A percentile compares a stretch with the other conserved stretches of the same genome.
Evolutionary conservation across 805 yeast species (phyloP).

Genomic region (Barnettozyma sucrosica): DNA sequence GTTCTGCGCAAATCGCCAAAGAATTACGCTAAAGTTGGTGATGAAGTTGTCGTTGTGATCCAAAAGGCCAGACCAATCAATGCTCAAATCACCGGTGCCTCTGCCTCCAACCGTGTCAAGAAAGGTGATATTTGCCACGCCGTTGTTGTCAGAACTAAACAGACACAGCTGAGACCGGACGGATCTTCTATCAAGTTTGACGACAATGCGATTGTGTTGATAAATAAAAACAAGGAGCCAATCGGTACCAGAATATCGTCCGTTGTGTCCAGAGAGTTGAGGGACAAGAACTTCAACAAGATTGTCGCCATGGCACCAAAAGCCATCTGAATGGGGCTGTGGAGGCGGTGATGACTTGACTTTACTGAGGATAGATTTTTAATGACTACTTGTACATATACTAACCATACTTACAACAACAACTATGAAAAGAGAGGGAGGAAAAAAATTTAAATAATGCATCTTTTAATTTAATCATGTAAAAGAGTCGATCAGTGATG

Average conservation of each 20-base stretch:
- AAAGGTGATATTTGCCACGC: conserved; percentile 96
- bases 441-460: too few species aligned
- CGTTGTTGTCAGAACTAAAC: conserved; percentile 88
- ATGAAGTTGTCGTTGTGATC: conserved; percentile 89
- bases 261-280: conserved; percentile 87
- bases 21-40: conserved; percentile 82
- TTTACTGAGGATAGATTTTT: not conserved
- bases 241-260: conserved; percentile 89
- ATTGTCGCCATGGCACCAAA: conserved; percentile 89
- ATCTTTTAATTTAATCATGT: too few species aligned
- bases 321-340: conserved; percentile 47
- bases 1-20: conserved; percentile 85
- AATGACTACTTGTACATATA: conserved; percentile 5
- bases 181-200: conserved; percentile 85
- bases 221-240: conserved; percentile 90
- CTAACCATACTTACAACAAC: not conserved
- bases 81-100: conserved; percentile 65
- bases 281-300: conserved; percentile 77
- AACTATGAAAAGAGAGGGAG: too few species aligned
- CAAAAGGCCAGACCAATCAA: conserved; percentile 81
- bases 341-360: conserved; percentile 3
- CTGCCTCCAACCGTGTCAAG: conserved; percentile 75
- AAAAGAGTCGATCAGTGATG: conserved; percentile 15
- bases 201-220: conserved; percentile 94
- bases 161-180: conserved; percentile 67